Percentiles rank a stretch among this genome's conserved stretches.
Evolutionary conservation across 2,329 filamentous ascomycete species (phyloP).

Genomic region (Fusarium haematococcum): DNA sequence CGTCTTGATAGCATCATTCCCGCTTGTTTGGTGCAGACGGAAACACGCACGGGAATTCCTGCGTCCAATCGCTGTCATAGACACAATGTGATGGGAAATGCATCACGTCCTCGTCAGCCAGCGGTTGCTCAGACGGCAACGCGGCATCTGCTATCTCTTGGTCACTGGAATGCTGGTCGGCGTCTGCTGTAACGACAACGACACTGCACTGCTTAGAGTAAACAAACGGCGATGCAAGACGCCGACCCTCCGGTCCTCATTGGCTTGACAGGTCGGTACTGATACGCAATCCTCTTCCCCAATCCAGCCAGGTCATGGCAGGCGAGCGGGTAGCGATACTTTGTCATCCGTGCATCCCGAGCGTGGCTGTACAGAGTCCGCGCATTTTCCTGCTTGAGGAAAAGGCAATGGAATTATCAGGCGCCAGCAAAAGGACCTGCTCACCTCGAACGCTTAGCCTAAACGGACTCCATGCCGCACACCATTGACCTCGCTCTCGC

Average conservation of each 20-base stretch:
- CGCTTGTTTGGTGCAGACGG: constrained; percentile 32
- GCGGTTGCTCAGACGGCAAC: constrained; percentile 30
- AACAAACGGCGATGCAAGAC: constrained; percentile 14
- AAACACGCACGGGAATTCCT: constrained; percentile 25
- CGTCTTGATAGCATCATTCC: constrained; percentile 20
- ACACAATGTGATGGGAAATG: constrained; percentile 13
- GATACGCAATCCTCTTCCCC: constrained; percentile 2
- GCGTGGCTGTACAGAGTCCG: constrained; percentile 31
- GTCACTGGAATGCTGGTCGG: constrained; percentile 18
- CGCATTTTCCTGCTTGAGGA: background rate
- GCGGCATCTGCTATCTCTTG: constrained; percentile 17
- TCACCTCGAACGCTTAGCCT: background rate
- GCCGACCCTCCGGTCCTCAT: constrained; percentile 17
- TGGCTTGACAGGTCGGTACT: constrained; percentile 9
- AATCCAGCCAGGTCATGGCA: background rate
- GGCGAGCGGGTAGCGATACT: background rate
- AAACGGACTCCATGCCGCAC: constrained; percentile 3
- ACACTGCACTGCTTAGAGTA: background rate
- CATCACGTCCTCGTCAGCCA: constrained; percentile 5
- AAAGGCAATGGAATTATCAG: constrained; percentile 21
- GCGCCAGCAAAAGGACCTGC: background rate
- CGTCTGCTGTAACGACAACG: constrained; percentile 11
- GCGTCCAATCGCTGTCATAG: constrained; percentile 21
- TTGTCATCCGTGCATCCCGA: constrained; percentile 34
- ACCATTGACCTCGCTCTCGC: background rate